Evolutionary conservation across 2,329 filamentous ascomycete genomes (phyloP), one percentile per base, ranked within the genome.

Genomic region (Penicillium expansum): DNA sequence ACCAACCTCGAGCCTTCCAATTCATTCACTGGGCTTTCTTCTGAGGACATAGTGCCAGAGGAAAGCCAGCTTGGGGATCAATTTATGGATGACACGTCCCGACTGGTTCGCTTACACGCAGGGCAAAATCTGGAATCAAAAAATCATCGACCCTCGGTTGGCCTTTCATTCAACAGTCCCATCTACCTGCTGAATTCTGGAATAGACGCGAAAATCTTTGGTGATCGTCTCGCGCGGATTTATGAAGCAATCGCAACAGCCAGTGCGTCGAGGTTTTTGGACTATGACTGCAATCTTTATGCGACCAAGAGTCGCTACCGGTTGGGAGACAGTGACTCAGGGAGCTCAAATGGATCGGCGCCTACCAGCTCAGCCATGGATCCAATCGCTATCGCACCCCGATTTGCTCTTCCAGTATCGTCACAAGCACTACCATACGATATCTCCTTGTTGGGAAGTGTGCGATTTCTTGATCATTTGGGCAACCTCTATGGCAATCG

Each of bases 381-480:
- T 20, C 6, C 37, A 37, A 22, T 14, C 5, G 14, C 22, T n/a
- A 43, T n/a, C 5, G 2, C 13, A 13, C 29, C 22, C 7, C 24
- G n/a, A 7, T 11, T 20, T 22, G 3, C 8, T 29, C 9, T 18
- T 37, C 5, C 30, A 4, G n/a, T 3, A 18, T 5, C 42, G 24
- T 5, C 29, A 9, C 9, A 38, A 14, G 33, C 32, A 41, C 33
- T 22, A 4, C 16, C 14, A 2, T 32, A 57, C 4, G 37, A 47
- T 6, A 60, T 65, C n/a, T 64, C 62, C 10, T 22, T 65, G 11
- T 20, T 63, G 2, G 66, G 66, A 5, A 60, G 61, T 24, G 50
- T 61, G 18, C 60, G 60, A 7, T 68, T 67, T 13, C 51, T 68
- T 13, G 66, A 68, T 41, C 65, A 68, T 55, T 64, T 68, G 27